Conservation (phyloP, 2,329 filamentous ascomycete genomes). For the Xylaria sp. region DNA sequence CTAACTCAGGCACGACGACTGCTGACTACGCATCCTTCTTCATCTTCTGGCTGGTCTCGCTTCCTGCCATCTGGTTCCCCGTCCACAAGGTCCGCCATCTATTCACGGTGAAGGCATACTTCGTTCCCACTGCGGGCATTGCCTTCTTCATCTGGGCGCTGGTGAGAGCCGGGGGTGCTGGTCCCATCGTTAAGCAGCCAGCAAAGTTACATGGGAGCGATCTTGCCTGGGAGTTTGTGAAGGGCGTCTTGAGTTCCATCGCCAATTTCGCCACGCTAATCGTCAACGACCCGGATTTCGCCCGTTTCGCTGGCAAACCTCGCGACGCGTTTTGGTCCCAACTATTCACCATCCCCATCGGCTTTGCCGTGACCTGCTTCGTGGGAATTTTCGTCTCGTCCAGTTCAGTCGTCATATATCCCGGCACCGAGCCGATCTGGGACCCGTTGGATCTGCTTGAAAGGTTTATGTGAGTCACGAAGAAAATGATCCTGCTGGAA, state of each 20-base stretch:
- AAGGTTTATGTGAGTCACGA: conserved; percentile 62
- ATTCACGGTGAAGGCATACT: conserved; percentile 88
- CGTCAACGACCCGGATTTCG: conserved; percentile 83
- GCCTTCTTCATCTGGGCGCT: conserved; percentile 90
- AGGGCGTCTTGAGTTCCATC: conserved; percentile 88
- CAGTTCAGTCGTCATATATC: conserved; percentile 75
- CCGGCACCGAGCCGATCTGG: conserved; percentile 72
- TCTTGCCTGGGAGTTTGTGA: conserved; percentile 84
- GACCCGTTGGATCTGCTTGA: conserved; percentile 76
- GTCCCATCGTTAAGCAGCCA: conserved; percentile 80
- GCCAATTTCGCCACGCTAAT: conserved; percentile 93
- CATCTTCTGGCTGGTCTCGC: conserved; percentile 83
- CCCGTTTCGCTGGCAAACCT: conserved; percentile 82
- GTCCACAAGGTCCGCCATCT: conserved; percentile 89
- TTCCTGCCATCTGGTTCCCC: conserved; percentile 89
- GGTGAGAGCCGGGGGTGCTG: conserved; percentile 82
- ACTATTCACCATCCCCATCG: conserved; percentile 76
- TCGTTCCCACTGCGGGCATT: conserved; percentile 85
- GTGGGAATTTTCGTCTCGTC: conserved; percentile 84
- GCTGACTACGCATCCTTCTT: conserved; percentile 84
- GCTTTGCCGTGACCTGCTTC: conserved; percentile 82
- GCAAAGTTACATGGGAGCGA: conserved; percentile 71
- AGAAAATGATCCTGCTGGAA: neutral
- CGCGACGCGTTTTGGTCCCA: conserved; percentile 84
- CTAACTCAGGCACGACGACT: conserved; percentile 75